phyloP scores from a whole-genome alignment of 2,329 filamentous ascomycete genomes.

The Neonectria coccinea region DNA sequence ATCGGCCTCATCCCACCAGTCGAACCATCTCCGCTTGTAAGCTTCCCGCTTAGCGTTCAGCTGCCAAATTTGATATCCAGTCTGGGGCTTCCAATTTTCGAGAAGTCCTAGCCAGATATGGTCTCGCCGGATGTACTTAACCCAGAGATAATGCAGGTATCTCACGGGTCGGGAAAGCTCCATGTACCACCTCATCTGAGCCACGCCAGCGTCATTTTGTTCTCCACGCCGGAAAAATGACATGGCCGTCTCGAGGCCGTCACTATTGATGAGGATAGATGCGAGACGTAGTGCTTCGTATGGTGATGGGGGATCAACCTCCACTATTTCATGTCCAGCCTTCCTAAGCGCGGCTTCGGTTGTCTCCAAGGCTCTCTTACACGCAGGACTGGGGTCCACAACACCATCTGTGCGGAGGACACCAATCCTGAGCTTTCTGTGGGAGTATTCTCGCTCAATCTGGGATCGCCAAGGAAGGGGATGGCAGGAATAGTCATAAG shows the following conservation, averaged over 20 bases:
- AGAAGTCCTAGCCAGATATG: constrained; percentile 82
- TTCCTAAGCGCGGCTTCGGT: constrained; percentile 75
- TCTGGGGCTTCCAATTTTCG: constrained; percentile 78
- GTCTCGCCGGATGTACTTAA: constrained; percentile 85
- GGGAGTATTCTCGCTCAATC: constrained; percentile 67
- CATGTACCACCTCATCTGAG: constrained; percentile 80
- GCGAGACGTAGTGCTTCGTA: constrained; percentile 82
- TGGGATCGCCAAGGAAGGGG: constrained; percentile 82
- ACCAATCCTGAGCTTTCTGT: constrained; percentile 77
- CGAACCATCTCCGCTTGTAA: constrained; percentile 82
- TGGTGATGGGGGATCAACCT: constrained; percentile 73
- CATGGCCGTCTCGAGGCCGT: constrained; percentile 84
- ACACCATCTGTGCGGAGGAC: constrained; percentile 84
- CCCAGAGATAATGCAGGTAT: constrained; percentile 89
- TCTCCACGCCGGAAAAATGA: constrained; percentile 82
- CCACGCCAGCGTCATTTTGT: constrained; percentile 81
- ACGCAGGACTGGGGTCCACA: constrained; percentile 88
- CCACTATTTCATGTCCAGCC: constrained; percentile 80
- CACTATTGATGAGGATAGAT: constrained; percentile 83
- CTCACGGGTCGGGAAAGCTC: constrained; percentile 78
- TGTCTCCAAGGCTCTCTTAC: constrained; percentile 78
- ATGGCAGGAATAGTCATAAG: constrained; percentile 87
- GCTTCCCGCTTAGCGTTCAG: constrained; percentile 81
- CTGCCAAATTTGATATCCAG: constrained; percentile 83
- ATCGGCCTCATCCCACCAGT: constrained; percentile 81